Base-by-base conservation (phyloP, 129 eudicot species). In the Mikania micrantha region DNA sequence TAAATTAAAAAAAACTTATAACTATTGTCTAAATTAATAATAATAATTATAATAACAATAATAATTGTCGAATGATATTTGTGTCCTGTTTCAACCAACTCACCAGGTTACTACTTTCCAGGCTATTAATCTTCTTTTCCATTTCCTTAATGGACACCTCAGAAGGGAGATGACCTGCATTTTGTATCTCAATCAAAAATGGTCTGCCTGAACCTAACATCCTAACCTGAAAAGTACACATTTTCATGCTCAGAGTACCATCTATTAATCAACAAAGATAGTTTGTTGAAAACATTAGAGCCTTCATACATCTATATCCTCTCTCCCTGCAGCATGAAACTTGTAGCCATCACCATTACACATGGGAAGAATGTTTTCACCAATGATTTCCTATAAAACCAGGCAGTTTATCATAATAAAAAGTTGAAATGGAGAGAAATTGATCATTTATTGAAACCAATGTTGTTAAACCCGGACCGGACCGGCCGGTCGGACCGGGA, bases 301-400 rank as follows among this genome's bases (percentile, higher is more conserved):
- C 5, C 31, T 50, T 1, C 38, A 70, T 91, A 94, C 99, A 83
- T 94, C 99, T 65, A 94, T 94, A 66, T 94, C 99, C 80, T 94
- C 99, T 85, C 99, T 81, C 57, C 99, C 99, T 48, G 99, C 97
- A 71, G 99, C 99, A 81, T 94, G 99, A 76, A 94, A 94, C 82
- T 94, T 94, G 82, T 90, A 94, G 69, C 66, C 77, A 72, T 94
- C 97, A 32, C 96, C 99, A 53, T 71, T 74, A 70, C 88, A 87
- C 20, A 78, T 67, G 59, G 99, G 99, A 77, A 94, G 97, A 71
- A 83, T 72, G 53, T 74, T 80, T 65, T 79, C 81, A 70, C 94
- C 97, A 39, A 94, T 78, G 52, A 94, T 80, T 80, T 94, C 99
- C 99, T 94, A 76, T 54, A 92, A 41, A 22, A 62, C 38, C 40